phyloP scores from a whole-genome alignment of 495 filamentous ascomycete species.

The Ascodesmis nigricans region DNA sequence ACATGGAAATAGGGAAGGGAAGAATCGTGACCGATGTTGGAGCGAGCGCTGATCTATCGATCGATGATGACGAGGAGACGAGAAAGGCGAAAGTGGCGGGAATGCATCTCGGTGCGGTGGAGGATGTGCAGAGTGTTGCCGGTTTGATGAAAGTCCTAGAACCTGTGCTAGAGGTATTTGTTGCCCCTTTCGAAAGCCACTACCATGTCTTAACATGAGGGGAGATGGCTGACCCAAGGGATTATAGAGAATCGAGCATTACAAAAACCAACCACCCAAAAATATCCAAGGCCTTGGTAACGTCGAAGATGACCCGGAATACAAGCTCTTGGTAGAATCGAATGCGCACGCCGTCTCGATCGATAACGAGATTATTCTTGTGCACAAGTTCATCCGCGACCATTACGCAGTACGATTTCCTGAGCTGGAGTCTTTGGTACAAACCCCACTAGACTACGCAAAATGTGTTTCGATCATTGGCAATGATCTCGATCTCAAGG shows the following conservation, averaged over 20 bases:
- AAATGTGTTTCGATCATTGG: slow-evolving; percentile 84
- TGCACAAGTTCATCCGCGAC: slow-evolving; percentile 88
- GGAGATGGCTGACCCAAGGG: too few species aligned
- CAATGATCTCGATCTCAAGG: slow-evolving; percentile 83
- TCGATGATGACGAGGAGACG: slow-evolving; percentile 40
- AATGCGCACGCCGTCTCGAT: slow-evolving; percentile 74
- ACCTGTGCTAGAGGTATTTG: slow-evolving; percentile 56
- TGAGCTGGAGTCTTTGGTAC: slow-evolving; percentile 84
- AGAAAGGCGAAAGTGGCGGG: slow-evolving; percentile 54
- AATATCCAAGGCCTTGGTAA: slow-evolving; percentile 46
- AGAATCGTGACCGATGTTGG: slow-evolving; percentile 13
- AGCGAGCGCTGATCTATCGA: slow-evolving; percentile 23
- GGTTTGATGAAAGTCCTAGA: slow-evolving; percentile 53
- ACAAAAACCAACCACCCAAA: slow-evolving; percentile 41
- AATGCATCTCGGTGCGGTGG: slow-evolving; percentile 48
- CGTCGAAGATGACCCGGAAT: slow-evolving; percentile 71
- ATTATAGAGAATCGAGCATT: slow-evolving; percentile 41
- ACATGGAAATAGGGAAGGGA: slow-evolving; percentile 26
- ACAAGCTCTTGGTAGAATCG: slow-evolving; percentile 58
- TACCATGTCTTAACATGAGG: slow-evolving; percentile 6
- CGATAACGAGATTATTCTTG: slow-evolving; percentile 71
- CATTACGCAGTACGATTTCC: slow-evolving; percentile 89
- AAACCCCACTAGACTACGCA: slow-evolving; percentile 81
- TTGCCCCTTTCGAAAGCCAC: background rate
- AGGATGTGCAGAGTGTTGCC: slow-evolving; percentile 54